Evolutionary conservation across 306 rosid genomes (phyloP), one percentile per base, ranked within the genome.

Genomic region (Prunus kanzakura): DNA sequence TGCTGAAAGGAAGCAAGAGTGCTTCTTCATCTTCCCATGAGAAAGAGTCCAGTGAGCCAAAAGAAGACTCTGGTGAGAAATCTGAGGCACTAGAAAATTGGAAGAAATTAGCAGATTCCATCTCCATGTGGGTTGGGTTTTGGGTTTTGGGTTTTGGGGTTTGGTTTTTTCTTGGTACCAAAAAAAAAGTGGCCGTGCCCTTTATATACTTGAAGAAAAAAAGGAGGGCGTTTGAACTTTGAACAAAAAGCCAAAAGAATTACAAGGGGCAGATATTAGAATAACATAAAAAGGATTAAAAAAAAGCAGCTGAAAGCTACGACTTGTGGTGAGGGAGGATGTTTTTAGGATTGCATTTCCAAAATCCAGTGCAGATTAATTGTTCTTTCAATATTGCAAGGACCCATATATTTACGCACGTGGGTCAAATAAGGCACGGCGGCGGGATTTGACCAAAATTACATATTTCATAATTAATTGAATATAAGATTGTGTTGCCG

Each of bases 401-500:
- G 56, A 52, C 73, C 32, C 13, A 4, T 7, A 6, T 45, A 54
- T 69, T 78, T 35, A 27, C 30, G 22, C 88, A 81, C 78, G 85
- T 78, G 85, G 16, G 85, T 81, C 80, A 77, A 79, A 41, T 69
- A 50, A 74, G 76, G 73, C 56, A 56, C 69, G 88, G 85, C 85
- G 76, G 88, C 83, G 85, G 38, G 75, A 43, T 58, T 25, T 74
- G 83, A 65, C 85, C 80, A 14, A 27, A 66, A 22, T 58, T 60
- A 29, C 66, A 66, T 22, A 25, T 22, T 54, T 5, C 58, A 54
- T 16, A 4, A 52, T 52, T 52, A 16, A 0, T 56, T 14, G 29
- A 62, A 62, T 62, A 14, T 29, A 15, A 62, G 16, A 64, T 4
- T 19, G 69, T 35, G 69, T 64, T 18, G 69, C 69, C 69, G 50